Conservation (phyloP, 2,329 filamentous ascomycete species). For the Lasiodiplodia hormozganensis region DNA sequence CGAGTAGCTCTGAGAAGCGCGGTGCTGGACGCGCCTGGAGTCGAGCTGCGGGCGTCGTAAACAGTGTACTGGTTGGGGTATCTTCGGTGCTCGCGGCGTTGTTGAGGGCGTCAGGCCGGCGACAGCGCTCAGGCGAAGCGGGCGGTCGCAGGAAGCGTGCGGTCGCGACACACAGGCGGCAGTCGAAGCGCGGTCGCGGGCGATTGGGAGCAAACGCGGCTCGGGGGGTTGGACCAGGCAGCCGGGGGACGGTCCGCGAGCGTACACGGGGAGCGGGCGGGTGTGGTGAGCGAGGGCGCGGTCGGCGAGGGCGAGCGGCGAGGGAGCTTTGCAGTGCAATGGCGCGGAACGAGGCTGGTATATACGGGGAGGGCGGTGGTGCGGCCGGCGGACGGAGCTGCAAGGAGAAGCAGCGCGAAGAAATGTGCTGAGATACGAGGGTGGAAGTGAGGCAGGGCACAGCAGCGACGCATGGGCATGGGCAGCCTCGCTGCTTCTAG, state of each 20-base stretch:
- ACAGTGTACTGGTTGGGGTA: conserved; percentile 28
- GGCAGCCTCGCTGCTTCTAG: neutral
- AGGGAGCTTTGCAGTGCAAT: conserved; percentile 18
- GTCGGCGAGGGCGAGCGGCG: conserved; percentile 24
- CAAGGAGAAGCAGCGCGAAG: conserved; percentile 27
- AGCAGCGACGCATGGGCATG: conserved; percentile 17
- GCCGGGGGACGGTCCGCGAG: conserved; percentile 16
- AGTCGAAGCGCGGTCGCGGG: neutral
- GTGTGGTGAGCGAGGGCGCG: conserved; percentile 17
- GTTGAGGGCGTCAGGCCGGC: conserved; percentile 12
- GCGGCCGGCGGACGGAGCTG: conserved; percentile 22
- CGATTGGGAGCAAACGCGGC: conserved; percentile 1
- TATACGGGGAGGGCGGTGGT: conserved; percentile 22
- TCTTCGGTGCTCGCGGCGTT: conserved; percentile 25
- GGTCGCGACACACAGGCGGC: neutral
- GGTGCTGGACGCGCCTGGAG: conserved; percentile 8
- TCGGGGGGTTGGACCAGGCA: conserved; percentile 14
- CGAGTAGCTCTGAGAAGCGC: neutral
- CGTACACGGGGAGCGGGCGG: conserved; percentile 16
- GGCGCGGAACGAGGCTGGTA: conserved; percentile 19
- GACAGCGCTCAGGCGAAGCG: conserved; percentile 14
- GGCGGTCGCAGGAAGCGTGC: conserved; percentile 1
- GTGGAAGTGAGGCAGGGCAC: conserved; percentile 26
- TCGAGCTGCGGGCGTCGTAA: conserved; percentile 4
- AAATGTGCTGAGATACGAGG: conserved; percentile 28